These are phyloP conservation scores for Spergularia marina DNA, from an alignment of 148 eudicot genomes.

Conservation along the genomic window DNA sequence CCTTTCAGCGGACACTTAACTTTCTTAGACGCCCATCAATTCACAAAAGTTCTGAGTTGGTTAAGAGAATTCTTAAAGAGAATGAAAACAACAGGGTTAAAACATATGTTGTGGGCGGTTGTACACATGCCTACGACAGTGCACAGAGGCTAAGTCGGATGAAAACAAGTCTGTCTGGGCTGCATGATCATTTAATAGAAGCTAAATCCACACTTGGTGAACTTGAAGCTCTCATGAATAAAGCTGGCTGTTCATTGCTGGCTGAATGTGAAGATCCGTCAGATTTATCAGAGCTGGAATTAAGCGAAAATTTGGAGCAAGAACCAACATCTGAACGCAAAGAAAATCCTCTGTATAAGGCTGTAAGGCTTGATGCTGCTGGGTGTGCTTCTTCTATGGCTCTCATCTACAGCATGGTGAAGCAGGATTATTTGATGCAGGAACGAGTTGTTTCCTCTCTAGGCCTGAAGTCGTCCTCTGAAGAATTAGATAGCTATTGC, in stretches of 20 bases:
- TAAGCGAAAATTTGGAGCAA: conserved; percentile 12
- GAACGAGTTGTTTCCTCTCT: conserved; percentile 53
- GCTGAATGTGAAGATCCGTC: conserved; percentile 4
- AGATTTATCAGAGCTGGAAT: conserved; percentile 16
- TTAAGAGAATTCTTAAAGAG: conserved; percentile 40
- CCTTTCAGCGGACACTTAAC: conserved; percentile 55
- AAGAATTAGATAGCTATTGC: conserved; percentile 65
- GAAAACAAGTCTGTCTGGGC: conserved; percentile 48
- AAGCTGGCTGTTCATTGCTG: conserved; percentile 19
- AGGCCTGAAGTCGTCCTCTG: conserved; percentile 39
- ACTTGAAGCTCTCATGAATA: conserved; percentile 51
- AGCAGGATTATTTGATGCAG: conserved; percentile 62
- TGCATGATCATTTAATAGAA: conserved; percentile 34
- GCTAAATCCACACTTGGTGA: conserved; percentile 40
- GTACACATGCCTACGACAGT: conserved; percentile 36
- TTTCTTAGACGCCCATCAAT: conserved; percentile 45
- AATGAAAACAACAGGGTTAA: conserved; percentile 46
- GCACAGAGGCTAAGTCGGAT: conserved; percentile 38
- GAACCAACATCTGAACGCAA: conserved; percentile 5
- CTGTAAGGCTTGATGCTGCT: conserved; percentile 5
- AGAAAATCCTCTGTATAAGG: not conserved
- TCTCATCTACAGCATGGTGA: conserved; percentile 44
- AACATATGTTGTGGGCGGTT: conserved; percentile 56
- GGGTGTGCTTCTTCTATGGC: conserved; percentile 38
- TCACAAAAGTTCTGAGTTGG: conserved; percentile 39